Conservation (phyloP, 257 asterid genomes). For the Fraxinus excelsior region DNA sequence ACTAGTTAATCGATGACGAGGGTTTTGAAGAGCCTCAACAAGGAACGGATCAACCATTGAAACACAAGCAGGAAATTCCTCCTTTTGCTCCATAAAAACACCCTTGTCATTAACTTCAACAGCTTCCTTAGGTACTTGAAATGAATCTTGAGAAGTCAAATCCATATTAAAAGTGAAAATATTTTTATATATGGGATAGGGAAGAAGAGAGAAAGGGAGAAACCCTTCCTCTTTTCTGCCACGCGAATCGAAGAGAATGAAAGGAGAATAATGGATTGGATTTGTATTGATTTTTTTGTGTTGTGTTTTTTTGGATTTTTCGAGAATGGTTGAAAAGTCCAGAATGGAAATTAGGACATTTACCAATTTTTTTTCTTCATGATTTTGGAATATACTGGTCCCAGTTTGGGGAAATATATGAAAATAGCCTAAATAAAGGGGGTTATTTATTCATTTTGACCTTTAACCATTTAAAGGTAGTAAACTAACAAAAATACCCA, state of each 20-base stretch:
- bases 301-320: conserved; percentile 3
- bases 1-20: conserved; percentile 97
- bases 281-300: conserved; percentile 20
- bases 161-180: conserved; percentile 34
- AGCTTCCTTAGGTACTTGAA: conserved; percentile 5
- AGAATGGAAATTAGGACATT: conserved; percentile 3
- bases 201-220: conserved; percentile 33
- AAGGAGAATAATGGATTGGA: conserved; percentile 21
- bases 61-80: conserved; percentile 38
- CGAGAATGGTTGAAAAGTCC: conserved; percentile 9
- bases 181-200: conserved; percentile 17
- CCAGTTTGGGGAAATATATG: too few relatives aligned
- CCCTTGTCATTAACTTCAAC: conserved; percentile 33
- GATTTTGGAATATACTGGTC: too few relatives aligned
- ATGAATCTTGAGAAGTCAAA: conserved; percentile 28
- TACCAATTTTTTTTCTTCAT: too few relatives aligned
- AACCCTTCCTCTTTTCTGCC: conserved; percentile 38
- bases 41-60: conserved; percentile 88
- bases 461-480: too few relatives aligned
- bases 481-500: too few relatives aligned
- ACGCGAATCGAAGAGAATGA: conserved; percentile 35
- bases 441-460: too few relatives aligned
- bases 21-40: conserved; percentile 97
- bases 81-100: conserved; percentile 35
- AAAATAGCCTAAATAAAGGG: too few relatives aligned